Evolutionary conservation across 1,139 yeast genomes (phyloP).

Genomic region (Tardiomyces depauwii): DNA sequence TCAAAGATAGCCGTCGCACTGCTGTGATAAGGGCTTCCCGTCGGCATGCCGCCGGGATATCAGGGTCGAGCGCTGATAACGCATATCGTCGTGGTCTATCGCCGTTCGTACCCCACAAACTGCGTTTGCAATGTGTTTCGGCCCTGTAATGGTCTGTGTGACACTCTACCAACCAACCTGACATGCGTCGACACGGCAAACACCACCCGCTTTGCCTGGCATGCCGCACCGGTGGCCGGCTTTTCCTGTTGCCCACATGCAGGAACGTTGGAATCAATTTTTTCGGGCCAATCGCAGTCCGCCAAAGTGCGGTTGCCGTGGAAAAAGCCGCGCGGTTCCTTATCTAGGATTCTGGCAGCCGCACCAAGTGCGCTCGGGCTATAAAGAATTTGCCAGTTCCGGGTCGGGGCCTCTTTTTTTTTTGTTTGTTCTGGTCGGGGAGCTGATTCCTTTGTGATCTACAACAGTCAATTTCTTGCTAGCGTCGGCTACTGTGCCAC

Average conservation of each 20-base stretch:
- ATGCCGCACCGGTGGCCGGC: not conserved
- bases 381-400: not conserved
- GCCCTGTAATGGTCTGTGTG: too few relatives aligned
- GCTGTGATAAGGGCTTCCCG: not conserved
- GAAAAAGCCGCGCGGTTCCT: not conserved
- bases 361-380: not conserved
- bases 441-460: constrained; percentile 23
- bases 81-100: not conserved
- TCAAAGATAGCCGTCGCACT: not conserved
- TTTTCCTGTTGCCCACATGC: not conserved
- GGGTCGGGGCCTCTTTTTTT: too few relatives aligned
- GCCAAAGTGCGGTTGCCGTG: not conserved
- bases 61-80: not conserved
- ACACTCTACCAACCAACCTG: too few relatives aligned
- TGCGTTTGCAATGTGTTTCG: not conserved
- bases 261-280: not conserved
- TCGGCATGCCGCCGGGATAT: not conserved
- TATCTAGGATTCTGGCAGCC: not conserved
- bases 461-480: constrained; percentile 10
- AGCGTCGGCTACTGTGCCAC: not conserved
- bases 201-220: not conserved
- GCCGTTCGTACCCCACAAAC: not conserved
- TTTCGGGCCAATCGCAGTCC: not conserved
- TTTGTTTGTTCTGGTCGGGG: too few relatives aligned
- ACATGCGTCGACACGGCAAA: not conserved